phyloP scores from a whole-genome alignment of 345 rosid species.

The Clarkia xantiana region DNA sequence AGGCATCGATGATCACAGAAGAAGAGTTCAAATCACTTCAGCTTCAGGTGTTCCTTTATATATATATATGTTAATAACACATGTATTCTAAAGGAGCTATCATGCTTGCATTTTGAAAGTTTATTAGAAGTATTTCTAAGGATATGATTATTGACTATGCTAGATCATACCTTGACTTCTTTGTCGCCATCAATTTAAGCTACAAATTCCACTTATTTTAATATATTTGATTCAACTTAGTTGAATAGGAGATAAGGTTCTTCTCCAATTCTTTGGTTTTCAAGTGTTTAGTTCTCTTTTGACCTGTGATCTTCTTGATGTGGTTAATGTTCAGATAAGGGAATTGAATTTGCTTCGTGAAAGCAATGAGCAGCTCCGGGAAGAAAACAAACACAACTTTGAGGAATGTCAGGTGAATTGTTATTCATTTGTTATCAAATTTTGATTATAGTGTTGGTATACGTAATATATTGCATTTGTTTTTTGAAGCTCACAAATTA shows the following conservation, averaged over 20 bases:
- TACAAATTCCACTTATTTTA: too few species aligned
- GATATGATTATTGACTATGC: too few species aligned
- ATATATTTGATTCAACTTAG: too few species aligned
- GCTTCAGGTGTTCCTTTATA: conserved; percentile 51
- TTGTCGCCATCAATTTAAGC: too few species aligned
- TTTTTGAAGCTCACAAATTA: too few species aligned
- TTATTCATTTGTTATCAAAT: background rate
- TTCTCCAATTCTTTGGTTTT: background rate
- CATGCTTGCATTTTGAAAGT: too few species aligned
- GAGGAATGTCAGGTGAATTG: conserved; percentile 75
- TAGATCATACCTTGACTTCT: too few species aligned
- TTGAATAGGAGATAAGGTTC: too few species aligned
- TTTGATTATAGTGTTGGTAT: background rate
- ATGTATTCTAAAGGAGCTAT: too few species aligned
- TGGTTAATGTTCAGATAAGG: conserved; percentile 35
- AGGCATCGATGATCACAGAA: conserved; percentile 62
- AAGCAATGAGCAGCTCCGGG: conserved; percentile 90
- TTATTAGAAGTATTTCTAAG: too few species aligned
- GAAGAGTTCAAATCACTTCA: conserved; percentile 82
- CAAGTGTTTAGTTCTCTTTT: background rate
- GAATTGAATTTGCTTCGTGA: conserved; percentile 89
- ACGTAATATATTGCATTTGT: background rate
- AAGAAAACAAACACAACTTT: conserved; percentile 92
- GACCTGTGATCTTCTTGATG: background rate
- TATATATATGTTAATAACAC: too few species aligned